phyloP scores from a whole-genome alignment of 1,284 basidiomycete species.

The Flammula alnicola region DNA sequence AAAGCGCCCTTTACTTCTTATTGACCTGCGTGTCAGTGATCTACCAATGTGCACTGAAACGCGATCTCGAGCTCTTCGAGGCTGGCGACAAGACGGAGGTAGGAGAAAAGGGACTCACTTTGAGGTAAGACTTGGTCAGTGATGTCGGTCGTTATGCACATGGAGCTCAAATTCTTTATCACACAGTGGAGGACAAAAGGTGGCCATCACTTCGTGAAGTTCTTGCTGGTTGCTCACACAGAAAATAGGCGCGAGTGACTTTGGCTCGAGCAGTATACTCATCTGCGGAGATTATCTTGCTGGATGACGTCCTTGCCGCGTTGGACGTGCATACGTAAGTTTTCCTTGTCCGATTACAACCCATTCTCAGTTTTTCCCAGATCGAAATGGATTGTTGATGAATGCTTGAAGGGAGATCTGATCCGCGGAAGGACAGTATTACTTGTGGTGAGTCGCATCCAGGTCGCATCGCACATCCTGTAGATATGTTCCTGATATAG shows the following conservation, averaged over 20 bases:
- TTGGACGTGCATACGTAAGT: constrained; percentile 46
- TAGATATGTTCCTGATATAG: constrained; percentile 25
- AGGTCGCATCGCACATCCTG: constrained; percentile 41
- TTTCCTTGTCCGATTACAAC: constrained; percentile 1
- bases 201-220: neutral
- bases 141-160: neutral
- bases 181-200: constrained; percentile 73
- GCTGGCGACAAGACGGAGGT: constrained; percentile 77
- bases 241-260: constrained; percentile 62
- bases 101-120: constrained; percentile 65
- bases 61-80: constrained; percentile 66
- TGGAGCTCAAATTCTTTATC: neutral
- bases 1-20: constrained; percentile 17
- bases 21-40: constrained; percentile 44
- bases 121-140: constrained; percentile 37
- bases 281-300: constrained; percentile 60
- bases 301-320: constrained; percentile 67
- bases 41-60: constrained; percentile 65
- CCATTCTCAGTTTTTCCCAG: constrained; percentile 57
- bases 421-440: constrained; percentile 72
- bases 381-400: constrained; percentile 74
- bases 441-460: constrained; percentile 59
- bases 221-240: neutral
- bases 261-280: constrained; percentile 77
- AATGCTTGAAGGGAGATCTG: constrained; percentile 72